Conservation (phyloP, 352 stramenopile genomes). For the Hyaloperonospora arabidopsidis region DNA sequence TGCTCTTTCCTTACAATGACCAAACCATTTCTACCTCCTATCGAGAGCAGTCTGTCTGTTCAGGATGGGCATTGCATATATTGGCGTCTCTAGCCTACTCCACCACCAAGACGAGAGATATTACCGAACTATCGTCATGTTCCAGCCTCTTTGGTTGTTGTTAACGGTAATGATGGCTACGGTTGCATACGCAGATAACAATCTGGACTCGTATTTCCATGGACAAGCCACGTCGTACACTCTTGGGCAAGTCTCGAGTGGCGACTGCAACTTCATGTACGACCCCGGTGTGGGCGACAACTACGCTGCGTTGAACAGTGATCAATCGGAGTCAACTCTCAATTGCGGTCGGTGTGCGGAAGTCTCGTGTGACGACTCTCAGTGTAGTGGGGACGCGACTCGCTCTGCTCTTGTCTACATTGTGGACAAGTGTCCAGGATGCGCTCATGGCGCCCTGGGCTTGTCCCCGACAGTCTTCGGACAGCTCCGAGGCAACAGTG, state of each 20-base stretch:
- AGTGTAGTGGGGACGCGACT: constrained; percentile 19
- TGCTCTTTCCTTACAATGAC: no score
- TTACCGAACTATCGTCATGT: no score
- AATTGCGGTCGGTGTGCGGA: constrained; percentile 61
- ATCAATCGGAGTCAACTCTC: constrained; percentile 42
- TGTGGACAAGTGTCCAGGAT: constrained; percentile 57
- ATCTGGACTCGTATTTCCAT: not conserved
- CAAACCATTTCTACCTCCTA: no score
- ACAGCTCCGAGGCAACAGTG: constrained; percentile 20
- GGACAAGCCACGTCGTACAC: constrained; percentile 23
- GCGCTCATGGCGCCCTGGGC: constrained; percentile 41
- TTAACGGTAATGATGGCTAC: no score
- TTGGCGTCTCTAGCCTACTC: no score
- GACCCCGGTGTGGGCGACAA: constrained; percentile 32
- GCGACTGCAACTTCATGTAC: constrained; percentile 63
- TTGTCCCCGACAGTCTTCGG: constrained; percentile 38
- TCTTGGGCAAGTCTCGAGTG: constrained; percentile 28
- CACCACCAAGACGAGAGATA: no score
- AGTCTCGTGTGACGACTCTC: constrained; percentile 42
- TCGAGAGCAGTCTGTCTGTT: no score
- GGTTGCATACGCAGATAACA: not conserved
- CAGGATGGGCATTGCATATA: no score
- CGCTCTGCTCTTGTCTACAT: constrained; percentile 32
- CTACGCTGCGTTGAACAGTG: constrained; percentile 52
- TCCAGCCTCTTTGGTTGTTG: no score